phyloP scores from a whole-genome alignment of 2,329 filamentous ascomycete genomes.

The Fusarium camptoceras region DNA sequence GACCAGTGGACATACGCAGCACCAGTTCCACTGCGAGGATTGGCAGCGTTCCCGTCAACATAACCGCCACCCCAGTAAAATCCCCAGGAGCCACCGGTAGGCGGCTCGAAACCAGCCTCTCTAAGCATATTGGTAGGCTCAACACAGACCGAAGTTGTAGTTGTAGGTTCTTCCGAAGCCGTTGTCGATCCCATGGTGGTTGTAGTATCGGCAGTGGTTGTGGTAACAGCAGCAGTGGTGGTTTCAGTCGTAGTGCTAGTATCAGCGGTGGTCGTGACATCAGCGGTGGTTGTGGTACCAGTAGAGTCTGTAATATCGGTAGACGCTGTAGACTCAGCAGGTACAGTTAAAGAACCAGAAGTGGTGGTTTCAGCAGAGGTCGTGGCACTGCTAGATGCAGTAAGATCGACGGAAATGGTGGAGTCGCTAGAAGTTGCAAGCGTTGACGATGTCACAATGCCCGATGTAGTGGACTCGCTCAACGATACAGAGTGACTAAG shows the following conservation, averaged over 20 bases:
- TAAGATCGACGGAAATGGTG: neutral
- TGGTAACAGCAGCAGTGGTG: neutral
- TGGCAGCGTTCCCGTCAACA: rapidly evolving
- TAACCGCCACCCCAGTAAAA: constrained; percentile 11
- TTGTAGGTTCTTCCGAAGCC: constrained; percentile 2
- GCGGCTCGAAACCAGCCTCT: neutral
- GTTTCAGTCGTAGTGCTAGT: neutral
- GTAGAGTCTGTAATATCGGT: neutral
- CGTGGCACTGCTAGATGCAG: neutral
- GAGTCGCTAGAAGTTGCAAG: neutral
- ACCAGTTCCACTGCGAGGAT: neutral
- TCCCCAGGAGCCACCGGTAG: neutral
- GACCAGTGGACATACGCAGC: neutral
- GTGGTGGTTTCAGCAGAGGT: neutral
- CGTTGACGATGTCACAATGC: neutral
- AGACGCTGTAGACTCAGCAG: neutral
- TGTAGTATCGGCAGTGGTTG: neutral
- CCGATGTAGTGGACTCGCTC: neutral
- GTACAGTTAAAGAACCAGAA: rapidly evolving
- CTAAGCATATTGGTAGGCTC: constrained; percentile 11
- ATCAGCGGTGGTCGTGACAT: neutral
- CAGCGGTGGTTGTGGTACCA: no score
- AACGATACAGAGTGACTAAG: rapidly evolving
- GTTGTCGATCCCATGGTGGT: neutral
- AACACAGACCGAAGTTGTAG: constrained; percentile 7